These are phyloP conservation scores for Calonectria naviculata DNA, from an alignment of 2,329 filamentous ascomycete species.

Conservation along the genomic window DNA sequence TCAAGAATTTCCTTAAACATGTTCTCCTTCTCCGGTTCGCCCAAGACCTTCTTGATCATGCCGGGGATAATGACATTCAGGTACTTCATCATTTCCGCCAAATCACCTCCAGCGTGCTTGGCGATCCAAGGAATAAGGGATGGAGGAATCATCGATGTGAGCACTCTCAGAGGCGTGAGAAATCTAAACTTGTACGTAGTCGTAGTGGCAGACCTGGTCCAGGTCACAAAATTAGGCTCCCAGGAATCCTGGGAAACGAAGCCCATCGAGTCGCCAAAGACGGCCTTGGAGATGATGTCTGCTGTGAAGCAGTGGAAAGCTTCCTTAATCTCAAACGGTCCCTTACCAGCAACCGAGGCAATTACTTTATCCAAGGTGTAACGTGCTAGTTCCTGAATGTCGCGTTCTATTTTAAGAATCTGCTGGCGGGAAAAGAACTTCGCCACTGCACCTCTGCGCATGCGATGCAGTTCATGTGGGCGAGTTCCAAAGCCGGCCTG, in stretches of 20 bases:
- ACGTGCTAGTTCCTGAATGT: constrained; percentile 37
- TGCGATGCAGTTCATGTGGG: constrained; percentile 47
- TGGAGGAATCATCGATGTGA: constrained; percentile 17
- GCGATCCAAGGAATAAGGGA: constrained; percentile 15
- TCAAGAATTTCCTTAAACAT: constrained; percentile 33
- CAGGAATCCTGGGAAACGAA: constrained; percentile 44
- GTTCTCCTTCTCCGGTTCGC: constrained; percentile 22
- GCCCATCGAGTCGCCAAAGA: constrained; percentile 51
- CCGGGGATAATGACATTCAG: constrained; percentile 31
- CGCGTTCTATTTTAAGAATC: constrained; percentile 42
- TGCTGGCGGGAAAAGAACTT: constrained; percentile 49
- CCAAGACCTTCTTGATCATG: constrained; percentile 17
- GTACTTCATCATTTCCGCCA: constrained; percentile 28
- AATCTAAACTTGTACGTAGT: constrained; percentile 49
- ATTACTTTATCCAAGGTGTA: constrained; percentile 46
- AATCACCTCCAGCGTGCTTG: constrained; percentile 29
- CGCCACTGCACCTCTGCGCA: constrained; percentile 43
- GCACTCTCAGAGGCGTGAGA: constrained; percentile 40
- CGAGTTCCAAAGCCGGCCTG: constrained; percentile 32
- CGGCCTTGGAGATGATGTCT: constrained; percentile 51
- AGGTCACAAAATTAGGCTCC: constrained; percentile 51
- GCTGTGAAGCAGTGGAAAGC: constrained; percentile 53
- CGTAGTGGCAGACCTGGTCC: constrained; percentile 45
- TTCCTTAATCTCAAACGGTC: constrained; percentile 46
- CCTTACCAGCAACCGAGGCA: constrained; percentile 25